phyloP scores from a whole-genome alignment of 768 basidiomycete genomes.

The Panus rudis region DNA sequence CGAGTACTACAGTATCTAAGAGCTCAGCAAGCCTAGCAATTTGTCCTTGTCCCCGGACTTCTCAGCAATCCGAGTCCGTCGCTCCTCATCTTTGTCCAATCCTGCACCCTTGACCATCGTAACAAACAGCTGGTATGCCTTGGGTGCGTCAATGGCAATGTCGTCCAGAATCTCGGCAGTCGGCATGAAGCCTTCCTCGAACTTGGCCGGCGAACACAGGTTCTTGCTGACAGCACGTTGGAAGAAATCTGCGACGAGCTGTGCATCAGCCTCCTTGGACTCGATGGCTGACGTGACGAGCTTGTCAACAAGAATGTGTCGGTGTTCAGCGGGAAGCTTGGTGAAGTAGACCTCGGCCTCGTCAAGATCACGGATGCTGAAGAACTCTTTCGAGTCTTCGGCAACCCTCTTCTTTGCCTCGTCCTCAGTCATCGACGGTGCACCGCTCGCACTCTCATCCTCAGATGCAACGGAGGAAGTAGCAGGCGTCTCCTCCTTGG shows the following conservation, averaged over 20 bases:
- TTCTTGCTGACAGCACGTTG: conserved; percentile 50
- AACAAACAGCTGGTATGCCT: conserved; percentile 72
- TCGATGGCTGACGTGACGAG: conserved; percentile 67
- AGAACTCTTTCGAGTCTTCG: conserved; percentile 84
- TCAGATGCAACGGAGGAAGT: conserved; percentile 44
- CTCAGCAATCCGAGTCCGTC: conserved; percentile 45
- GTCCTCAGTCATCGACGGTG: conserved; percentile 51
- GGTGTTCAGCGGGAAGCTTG: conserved; percentile 58
- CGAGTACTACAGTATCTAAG: too few relatives aligned
- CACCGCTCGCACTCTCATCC: conserved; percentile 35
- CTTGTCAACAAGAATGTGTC: conserved; percentile 63
- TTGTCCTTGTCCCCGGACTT: conserved; percentile 57
- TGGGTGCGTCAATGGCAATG: conserved; percentile 84
- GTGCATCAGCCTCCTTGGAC: conserved; percentile 73
- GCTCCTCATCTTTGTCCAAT: conserved; percentile 51
- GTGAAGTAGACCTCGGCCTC: conserved; percentile 88
- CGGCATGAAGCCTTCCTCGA: conserved; percentile 69
- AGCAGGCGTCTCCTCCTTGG: conserved; percentile 43
- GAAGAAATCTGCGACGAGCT: conserved; percentile 74
- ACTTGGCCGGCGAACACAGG: conserved; percentile 48
- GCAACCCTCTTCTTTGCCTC: conserved; percentile 70
- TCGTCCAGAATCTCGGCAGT: conserved; percentile 80
- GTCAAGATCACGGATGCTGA: conserved; percentile 71
- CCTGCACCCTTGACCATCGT: conserved; percentile 65
- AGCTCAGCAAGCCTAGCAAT: conserved; percentile 53